A percentile compares a stretch with the other conserved stretches of the same genome.
Conservation (phyloP, 2,329 filamentous ascomycete species). For the Diplodia corticola region DNA sequence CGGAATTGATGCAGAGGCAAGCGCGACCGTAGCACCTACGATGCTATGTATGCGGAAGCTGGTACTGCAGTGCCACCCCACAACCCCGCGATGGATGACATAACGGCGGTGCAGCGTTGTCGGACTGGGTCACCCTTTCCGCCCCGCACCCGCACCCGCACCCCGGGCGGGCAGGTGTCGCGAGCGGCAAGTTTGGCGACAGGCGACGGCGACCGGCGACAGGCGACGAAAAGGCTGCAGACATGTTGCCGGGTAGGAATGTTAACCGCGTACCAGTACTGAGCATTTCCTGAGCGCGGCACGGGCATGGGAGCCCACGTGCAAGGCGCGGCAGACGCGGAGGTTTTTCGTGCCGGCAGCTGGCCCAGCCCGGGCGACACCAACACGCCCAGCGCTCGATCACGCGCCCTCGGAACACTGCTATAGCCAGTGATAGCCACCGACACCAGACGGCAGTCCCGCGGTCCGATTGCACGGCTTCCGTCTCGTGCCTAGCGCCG, state of each 20-base stretch:
- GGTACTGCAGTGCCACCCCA: background rate
- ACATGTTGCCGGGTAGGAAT: background rate
- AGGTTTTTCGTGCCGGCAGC: background rate
- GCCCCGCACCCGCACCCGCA: background rate
- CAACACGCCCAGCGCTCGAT: background rate
- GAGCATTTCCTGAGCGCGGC: background rate
- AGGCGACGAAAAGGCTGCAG: background rate
- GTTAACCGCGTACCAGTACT: background rate
- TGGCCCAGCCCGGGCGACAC: background rate
- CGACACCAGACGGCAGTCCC: background rate
- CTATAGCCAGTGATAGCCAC: background rate
- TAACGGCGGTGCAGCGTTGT: background rate
- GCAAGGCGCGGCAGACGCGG: background rate
- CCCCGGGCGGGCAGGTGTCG: background rate
- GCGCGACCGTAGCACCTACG: background rate
- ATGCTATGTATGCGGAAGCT: too few species aligned
- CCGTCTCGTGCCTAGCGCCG: background rate
- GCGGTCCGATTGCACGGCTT: constrained; percentile 5
- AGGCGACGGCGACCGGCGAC: background rate
- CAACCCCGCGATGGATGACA: constrained; percentile 12
- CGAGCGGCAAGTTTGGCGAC: constrained; percentile 17
- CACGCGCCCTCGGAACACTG: background rate
- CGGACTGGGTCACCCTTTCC: constrained; percentile 16
- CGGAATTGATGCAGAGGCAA: background rate
- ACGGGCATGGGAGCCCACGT: constrained; percentile 1